phyloP scores from a whole-genome alignment of 176 grass and related monocot genomes.

The Microstegium vimineum region DNA sequence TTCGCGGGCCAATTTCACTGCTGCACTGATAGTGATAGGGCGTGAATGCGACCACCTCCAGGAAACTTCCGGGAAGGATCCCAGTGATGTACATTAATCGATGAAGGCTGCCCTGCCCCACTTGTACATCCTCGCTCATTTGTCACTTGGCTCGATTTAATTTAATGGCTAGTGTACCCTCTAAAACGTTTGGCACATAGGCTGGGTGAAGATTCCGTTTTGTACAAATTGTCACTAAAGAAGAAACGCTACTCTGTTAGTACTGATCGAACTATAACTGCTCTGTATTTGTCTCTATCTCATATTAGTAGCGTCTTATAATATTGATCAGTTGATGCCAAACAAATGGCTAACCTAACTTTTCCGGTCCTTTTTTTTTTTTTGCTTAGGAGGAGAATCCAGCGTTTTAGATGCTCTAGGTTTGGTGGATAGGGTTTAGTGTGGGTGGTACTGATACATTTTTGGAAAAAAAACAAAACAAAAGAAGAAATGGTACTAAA shows the following conservation, averaged over 20 bases:
- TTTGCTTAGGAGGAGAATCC: neutral
- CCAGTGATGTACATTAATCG: neutral
- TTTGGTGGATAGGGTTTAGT: neutral
- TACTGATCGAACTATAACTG: neutral
- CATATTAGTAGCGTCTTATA: no score
- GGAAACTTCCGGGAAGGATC: slow-evolving; percentile 53
- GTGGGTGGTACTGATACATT: neutral
- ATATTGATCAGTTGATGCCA: neutral
- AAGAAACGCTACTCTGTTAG: neutral
- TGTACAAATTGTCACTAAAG: neutral
- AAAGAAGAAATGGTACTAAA: neutral
- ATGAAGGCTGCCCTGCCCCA: neutral
- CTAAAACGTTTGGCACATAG: neutral
- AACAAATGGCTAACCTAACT: neutral
- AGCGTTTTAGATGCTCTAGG: neutral
- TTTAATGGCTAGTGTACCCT: neutral
- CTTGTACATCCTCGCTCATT: neutral
- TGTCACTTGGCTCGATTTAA: neutral
- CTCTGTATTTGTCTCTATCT: neutral
- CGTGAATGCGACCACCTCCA: neutral
- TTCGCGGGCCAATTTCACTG: neutral
- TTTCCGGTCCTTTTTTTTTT: no score
- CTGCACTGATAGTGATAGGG: no score
- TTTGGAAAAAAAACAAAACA: neutral
- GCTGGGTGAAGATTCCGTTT: neutral